phyloP scores from a whole-genome alignment of 495 filamentous ascomycete species.

The Jackrogersella multiformis region DNA sequence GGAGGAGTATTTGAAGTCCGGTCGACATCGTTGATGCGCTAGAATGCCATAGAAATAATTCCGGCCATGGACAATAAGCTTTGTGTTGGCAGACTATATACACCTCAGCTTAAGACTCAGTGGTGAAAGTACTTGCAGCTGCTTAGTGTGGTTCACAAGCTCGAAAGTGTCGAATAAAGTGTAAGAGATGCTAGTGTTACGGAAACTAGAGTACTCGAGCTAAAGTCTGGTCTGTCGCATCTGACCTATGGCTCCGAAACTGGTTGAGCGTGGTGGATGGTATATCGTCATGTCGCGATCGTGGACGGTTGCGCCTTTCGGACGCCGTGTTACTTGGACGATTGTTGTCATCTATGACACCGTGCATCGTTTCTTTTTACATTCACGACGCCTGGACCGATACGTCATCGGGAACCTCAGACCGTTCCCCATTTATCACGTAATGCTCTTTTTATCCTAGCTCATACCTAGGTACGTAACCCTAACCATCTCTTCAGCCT shows the following conservation, averaged over 20 bases:
- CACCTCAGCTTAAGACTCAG: no score
- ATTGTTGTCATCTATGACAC: not conserved
- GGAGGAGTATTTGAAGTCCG: not conserved
- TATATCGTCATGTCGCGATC: not conserved
- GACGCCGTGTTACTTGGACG: not conserved
- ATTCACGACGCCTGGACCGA: not conserved
- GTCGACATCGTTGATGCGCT: not conserved
- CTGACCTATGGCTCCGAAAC: conserved; percentile 49
- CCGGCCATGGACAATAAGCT: not conserved
- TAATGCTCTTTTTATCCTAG: not conserved
- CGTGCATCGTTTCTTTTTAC: not conserved
- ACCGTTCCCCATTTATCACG: not conserved
- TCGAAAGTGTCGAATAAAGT: conserved; percentile 17
- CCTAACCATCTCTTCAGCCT: not conserved
- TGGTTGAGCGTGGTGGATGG: conserved; percentile 20
- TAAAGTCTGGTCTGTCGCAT: conserved; percentile 51
- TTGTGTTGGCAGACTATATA: not conserved
- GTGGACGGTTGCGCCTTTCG: conserved; percentile 10
- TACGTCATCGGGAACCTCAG: not conserved
- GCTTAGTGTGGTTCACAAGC: conserved; percentile 32
- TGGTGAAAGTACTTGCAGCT: conserved; percentile 23
- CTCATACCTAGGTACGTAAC: no score
- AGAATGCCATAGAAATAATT: conserved; percentile 6
- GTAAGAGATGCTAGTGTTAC: conserved; percentile 37
- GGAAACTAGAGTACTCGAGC: conserved; percentile 50